A percentile compares a stretch with the other conserved stretches of the same genome.
phyloP scores from a whole-genome alignment of 352 stramenopile species.

The Pythium sp. region DNA sequence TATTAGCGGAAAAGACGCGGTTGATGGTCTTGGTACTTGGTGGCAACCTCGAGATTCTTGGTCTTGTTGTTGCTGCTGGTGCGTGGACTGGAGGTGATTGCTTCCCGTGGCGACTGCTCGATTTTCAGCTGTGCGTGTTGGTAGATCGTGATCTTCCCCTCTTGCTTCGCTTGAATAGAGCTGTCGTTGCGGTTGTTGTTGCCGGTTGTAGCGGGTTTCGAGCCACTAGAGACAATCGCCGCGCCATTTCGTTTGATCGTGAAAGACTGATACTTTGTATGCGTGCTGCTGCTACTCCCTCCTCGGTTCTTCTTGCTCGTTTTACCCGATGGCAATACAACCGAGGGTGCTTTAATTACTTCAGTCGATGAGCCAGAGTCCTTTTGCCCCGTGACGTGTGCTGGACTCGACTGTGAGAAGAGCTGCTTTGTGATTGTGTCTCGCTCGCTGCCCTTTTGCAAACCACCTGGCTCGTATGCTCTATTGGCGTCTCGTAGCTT shows the following conservation, averaged over 20 bases:
- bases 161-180: background rate
- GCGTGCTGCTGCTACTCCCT: background rate
- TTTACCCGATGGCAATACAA: too few species aligned
- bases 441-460: background rate
- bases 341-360: too few species aligned
- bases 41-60: slow-evolving; percentile 9
- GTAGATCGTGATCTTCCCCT: slow-evolving; percentile 34
- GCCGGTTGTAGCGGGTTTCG: background rate
- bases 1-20: slow-evolving; percentile 33
- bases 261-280: background rate
- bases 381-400: background rate
- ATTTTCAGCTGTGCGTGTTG: slow-evolving; percentile 24
- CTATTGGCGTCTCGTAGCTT: background rate
- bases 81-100: background rate
- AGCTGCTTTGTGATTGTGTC: slow-evolving; percentile 6
- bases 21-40: slow-evolving; percentile 31
- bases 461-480: background rate
- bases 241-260: slow-evolving; percentile 11
- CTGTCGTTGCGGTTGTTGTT: too few species aligned
- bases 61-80: slow-evolving; percentile 15
- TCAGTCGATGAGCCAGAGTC: too few species aligned
- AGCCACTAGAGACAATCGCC: slow-evolving; percentile 3
- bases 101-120: slow-evolving; percentile 6
- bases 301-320: too few species aligned
- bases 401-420: background rate